phyloP scores from a whole-genome alignment of 129 eudicot species.

The Gnaphalium uliginosum region DNA sequence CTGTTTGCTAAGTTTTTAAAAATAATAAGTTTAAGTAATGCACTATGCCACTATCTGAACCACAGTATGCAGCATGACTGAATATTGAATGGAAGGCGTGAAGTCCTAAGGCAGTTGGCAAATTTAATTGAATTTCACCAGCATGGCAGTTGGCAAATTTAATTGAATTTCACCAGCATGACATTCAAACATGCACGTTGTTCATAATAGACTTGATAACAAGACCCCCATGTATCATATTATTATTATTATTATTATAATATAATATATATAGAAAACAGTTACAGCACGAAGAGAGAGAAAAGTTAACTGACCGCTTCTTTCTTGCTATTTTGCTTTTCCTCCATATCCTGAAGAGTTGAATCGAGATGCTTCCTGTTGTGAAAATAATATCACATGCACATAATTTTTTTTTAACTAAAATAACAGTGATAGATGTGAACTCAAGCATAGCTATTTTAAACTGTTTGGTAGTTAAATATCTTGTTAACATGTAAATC shows the following conservation, averaged over 20 bases:
- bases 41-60: too few relatives aligned
- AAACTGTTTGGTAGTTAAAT: not conserved
- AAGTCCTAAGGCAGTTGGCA: not conserved
- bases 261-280: too few relatives aligned
- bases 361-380: conserved; percentile 86
- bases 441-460: conserved; percentile 12
- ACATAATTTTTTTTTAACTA: conserved; percentile 2
- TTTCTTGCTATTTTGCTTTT: conserved; percentile 94
- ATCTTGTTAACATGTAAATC: not conserved
- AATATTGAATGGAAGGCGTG: not conserved
- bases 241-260: too few relatives aligned
- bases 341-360: conserved; percentile 88
- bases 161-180: not conserved
- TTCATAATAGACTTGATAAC: not conserved
- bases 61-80: not conserved
- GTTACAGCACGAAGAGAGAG: too few relatives aligned
- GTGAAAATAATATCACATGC: conserved; percentile 8
- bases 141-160: too few relatives aligned
- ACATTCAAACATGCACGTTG: not conserved
- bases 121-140: not conserved
- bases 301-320: conserved; percentile 59
- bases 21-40: too few relatives aligned
- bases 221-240: not conserved
- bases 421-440: not conserved
- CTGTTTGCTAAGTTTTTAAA: too few relatives aligned